Evolutionary conservation across 352 stramenopile species (phyloP).

Genomic region (Pythium pyrilobum): DNA sequence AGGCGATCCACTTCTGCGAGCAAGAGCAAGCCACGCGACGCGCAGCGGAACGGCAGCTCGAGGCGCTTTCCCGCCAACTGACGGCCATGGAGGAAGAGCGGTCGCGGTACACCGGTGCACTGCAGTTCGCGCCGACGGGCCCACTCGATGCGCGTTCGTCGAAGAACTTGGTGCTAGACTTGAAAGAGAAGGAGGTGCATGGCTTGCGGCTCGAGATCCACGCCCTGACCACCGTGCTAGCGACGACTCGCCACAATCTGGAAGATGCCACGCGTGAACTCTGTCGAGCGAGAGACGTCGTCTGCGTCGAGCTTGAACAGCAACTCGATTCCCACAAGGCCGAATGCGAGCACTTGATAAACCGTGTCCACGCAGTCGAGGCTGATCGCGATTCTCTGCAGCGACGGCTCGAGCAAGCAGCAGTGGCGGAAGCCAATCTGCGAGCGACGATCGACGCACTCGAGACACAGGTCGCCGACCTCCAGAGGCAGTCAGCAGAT

Average conservation of each 20-base stretch:
- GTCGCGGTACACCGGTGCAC: slow-evolving; percentile 31
- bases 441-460: slow-evolving; percentile 22
- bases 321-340: slow-evolving; percentile 11
- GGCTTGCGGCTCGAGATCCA: neutral
- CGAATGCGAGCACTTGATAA: neutral
- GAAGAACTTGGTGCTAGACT: slow-evolving; percentile 30
- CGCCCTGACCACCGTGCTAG: neutral
- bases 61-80: slow-evolving; percentile 29
- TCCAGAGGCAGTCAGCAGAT: slow-evolving; percentile 44
- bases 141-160: slow-evolving; percentile 23
- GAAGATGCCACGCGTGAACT: neutral
- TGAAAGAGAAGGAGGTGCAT: slow-evolving; percentile 52
- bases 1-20: slow-evolving; percentile 51
- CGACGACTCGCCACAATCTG: neutral
- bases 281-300: neutral
- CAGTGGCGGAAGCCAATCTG: neutral
- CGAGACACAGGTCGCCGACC: slow-evolving; percentile 23
- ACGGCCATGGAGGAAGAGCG: slow-evolving; percentile 50
- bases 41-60: slow-evolving; percentile 32
- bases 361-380: neutral
- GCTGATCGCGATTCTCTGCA: slow-evolving; percentile 5
- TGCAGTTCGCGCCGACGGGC: slow-evolving; percentile 38
- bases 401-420: neutral
- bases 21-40: slow-evolving; percentile 38
- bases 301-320: slow-evolving; percentile 17